Evolutionary conservation across 2,329 filamentous ascomycete genomes (phyloP), one percentile per base, ranked within the genome.

Genomic region (Aspergillus piperis): DNA sequence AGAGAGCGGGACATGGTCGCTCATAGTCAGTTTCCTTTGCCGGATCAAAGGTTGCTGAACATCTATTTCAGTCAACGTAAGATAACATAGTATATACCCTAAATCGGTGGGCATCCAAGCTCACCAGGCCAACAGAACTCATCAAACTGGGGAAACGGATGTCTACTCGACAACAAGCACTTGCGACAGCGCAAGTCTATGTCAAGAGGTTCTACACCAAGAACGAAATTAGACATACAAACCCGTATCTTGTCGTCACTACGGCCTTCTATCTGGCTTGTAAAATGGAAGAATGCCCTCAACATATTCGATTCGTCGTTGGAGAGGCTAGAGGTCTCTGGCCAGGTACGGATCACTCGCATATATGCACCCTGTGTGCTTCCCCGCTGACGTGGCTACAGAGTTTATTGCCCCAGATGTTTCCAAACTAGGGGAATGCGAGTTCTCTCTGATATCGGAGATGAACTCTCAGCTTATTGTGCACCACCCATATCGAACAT

Each of bases 251-350:
- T 38, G 87, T 98, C 60, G 85, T 96, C 65, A 89, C 92, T n/a
- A 98, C 95, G 1, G 91, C 94, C 5, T 84, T 98, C 62, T 99
- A 99, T 75, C 82, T 99, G 38, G 93, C 95, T 19, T 96, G 92
- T 80, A 99, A 99, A 79, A 96, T 96, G 87, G 95, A 99, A 76
- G 95, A 99, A 76, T 93, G 89, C 54, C 95, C 95, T 2, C 94
- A 98, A 75, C 95, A 99, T 75, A 98, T 99, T 70, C 87, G 95
- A 30, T 85, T 96, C 64, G 89, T 99, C 60, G 88, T 95, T 10
- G 89, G 87, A 50, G 95, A 99, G 75, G 92, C 93, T 3, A 88
- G 92, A 36, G 86, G 89, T 60, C 83, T 96, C 61, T 96, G 92
- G 91, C 88, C 91, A 70, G 85, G 86, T 86, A 80, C 52, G 76